Percentiles rank a stretch among this genome's conserved stretches.
Conservation (phyloP, 1,284 basidiomycete species). For the Cystobasidium pallidum region DNA sequence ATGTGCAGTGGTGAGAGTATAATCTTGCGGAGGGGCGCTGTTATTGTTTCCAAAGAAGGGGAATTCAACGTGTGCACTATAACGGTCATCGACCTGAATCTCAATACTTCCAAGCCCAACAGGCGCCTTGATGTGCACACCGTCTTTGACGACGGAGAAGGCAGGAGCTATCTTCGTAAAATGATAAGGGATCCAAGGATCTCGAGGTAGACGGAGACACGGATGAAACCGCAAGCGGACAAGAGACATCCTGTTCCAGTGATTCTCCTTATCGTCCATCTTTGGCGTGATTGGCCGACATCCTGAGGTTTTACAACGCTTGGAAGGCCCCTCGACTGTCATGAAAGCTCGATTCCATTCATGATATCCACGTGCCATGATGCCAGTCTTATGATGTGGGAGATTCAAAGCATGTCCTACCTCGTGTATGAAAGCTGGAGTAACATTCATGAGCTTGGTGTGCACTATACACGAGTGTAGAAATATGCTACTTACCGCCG, state of each 20-base stretch:
- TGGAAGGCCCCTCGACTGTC: conserved; percentile 21
- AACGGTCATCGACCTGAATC: conserved; percentile 27
- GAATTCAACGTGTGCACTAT: conserved; percentile 30
- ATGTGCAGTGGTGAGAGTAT: conserved; percentile 19
- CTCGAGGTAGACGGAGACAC: conserved; percentile 32
- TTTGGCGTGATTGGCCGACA: conserved; percentile 31
- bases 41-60: conserved; percentile 31
- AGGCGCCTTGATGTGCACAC: conserved; percentile 20
- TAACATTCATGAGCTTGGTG: not conserved
- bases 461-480: not conserved
- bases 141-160: conserved; percentile 36
- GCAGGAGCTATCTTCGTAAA: conserved; percentile 33
- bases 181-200: conserved; percentile 35
- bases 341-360: conserved; percentile 43
- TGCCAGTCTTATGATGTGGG: conserved; percentile 39
- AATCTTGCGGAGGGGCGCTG: conserved; percentile 22
- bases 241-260: conserved; percentile 43
- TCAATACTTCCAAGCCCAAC: conserved; percentile 40
- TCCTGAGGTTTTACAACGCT: conserved; percentile 31
- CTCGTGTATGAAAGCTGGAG: conserved; percentile 41
- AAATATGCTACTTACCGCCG: conserved; percentile 20
- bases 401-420: conserved; percentile 39
- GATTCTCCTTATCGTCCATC: conserved; percentile 44
- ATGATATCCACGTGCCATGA: conserved; percentile 43
- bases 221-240: conserved; percentile 40